phyloP scores from a whole-genome alignment of 345 rosid species.

The Iberis pinnata region DNA sequence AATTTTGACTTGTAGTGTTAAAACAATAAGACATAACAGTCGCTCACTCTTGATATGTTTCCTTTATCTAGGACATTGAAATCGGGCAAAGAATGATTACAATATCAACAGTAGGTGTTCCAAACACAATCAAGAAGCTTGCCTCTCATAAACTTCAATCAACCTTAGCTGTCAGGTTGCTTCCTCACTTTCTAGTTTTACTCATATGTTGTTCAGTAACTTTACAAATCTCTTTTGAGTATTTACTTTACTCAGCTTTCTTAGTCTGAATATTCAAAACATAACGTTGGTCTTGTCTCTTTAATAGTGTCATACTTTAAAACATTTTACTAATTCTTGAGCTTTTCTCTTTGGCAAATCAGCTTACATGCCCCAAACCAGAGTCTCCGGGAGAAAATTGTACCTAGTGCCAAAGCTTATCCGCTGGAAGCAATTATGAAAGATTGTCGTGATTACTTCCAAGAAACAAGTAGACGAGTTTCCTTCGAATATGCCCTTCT shows the following conservation, averaged over 20 bases:
- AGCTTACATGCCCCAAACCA: constrained; percentile 95
- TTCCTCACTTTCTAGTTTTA: constrained; percentile 8
- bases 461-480: constrained; percentile 72
- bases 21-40: constrained; percentile 1
- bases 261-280: neutral
- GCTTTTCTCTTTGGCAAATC: constrained; percentile 14
- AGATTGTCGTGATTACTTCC: constrained; percentile 82
- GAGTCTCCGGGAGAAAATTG: constrained; percentile 79
- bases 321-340: constrained; percentile 2
- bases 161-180: constrained; percentile 88
- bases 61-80: constrained; percentile 62
- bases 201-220: neutral
- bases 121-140: constrained; percentile 85
- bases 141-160: constrained; percentile 93
- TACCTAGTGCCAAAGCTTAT: constrained; percentile 93
- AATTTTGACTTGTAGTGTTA: neutral
- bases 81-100: constrained; percentile 98
- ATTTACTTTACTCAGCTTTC: neutral
- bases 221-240: neutral
- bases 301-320: neutral
- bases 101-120: constrained; percentile 93
- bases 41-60: constrained; percentile 13
- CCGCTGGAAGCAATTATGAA: constrained; percentile 87
- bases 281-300: neutral
- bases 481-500: constrained; percentile 89